A percentile compares a stretch with the other conserved stretches of the same genome.
Evolutionary conservation across 306 rosid species (phyloP).

Genomic region (Alnus rubra): DNA sequence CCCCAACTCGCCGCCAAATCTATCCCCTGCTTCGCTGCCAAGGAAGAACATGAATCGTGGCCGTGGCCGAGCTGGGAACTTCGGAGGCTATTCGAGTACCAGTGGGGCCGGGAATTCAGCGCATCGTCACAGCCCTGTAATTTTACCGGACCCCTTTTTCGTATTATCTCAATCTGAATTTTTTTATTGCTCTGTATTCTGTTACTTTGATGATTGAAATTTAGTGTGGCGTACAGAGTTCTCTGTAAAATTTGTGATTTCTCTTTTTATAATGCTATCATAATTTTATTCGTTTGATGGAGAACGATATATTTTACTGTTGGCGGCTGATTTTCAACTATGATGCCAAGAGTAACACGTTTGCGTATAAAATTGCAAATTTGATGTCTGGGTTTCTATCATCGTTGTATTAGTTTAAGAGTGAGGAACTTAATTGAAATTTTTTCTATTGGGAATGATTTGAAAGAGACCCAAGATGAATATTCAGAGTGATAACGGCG

Average conservation of each 20-base stretch:
- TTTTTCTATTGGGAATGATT: neutral
- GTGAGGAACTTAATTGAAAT: neutral
- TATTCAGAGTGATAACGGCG: neutral
- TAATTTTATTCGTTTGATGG: too few relatives aligned
- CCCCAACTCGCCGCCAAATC: constrained; percentile 17
- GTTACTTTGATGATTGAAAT: too few relatives aligned
- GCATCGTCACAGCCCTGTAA: neutral
- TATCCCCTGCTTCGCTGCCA: neutral
- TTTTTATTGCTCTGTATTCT: neutral
- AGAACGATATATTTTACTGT: too few relatives aligned
- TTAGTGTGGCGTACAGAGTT: too few relatives aligned
- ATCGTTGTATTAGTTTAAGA: neutral
- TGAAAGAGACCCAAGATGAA: neutral
- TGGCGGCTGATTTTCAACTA: neutral
- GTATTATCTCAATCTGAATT: neutral
- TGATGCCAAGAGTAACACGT: neutral
- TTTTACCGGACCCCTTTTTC: neutral
- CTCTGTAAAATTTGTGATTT: too few relatives aligned
- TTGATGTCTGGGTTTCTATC: neutral
- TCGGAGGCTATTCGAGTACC: neutral
- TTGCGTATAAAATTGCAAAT: neutral
- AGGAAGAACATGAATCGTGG: constrained; percentile 18
- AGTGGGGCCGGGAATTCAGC: neutral
- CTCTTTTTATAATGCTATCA: too few relatives aligned
- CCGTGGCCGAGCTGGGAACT: constrained; percentile 14